These are phyloP conservation scores for Aechmea fasciata DNA, from an alignment of 176 grass and related monocot genomes.

Conservation along the genomic window DNA sequence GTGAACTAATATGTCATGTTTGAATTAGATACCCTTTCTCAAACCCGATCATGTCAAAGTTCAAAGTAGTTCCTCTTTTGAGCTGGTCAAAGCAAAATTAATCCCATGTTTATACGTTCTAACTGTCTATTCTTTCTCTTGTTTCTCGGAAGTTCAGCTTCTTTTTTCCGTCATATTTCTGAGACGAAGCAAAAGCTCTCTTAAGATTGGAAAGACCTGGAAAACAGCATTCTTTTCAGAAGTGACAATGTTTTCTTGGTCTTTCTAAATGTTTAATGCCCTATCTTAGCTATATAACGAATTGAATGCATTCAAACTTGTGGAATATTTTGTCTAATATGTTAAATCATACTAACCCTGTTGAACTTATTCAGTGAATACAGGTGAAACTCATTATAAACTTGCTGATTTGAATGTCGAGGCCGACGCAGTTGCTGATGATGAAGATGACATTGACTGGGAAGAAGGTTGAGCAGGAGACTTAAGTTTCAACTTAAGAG, in stretches of 20 bases:
- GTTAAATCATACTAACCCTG: slow-evolving; percentile 5
- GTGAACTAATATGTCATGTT: not conserved
- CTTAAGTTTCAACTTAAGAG: not conserved
- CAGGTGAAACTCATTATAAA: slow-evolving; percentile 32
- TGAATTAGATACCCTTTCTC: not conserved
- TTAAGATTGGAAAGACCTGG: too few relatives aligned
- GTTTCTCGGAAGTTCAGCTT: not conserved
- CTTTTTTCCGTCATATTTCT: not conserved
- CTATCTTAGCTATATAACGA: not conserved
- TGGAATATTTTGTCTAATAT: not conserved
- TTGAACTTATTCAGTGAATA: slow-evolving; percentile 37
- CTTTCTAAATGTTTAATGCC: not conserved
- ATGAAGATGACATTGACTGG: slow-evolving; percentile 65
- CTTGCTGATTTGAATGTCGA: slow-evolving; percentile 78
- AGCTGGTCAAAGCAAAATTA: not conserved
- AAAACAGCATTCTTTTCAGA: not conserved
- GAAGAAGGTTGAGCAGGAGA: slow-evolving; percentile 52
- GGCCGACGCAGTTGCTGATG: slow-evolving; percentile 58
- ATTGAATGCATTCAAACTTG: not conserved
- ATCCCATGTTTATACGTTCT: not conserved
- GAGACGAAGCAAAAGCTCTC: too few relatives aligned
- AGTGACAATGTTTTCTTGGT: not conserved
- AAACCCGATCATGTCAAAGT: not conserved
- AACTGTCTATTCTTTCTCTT: not conserved
- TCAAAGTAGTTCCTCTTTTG: not conserved